Base-by-base conservation (phyloP, 164 flowering plant species). In the Tetracentron sinense region DNA sequence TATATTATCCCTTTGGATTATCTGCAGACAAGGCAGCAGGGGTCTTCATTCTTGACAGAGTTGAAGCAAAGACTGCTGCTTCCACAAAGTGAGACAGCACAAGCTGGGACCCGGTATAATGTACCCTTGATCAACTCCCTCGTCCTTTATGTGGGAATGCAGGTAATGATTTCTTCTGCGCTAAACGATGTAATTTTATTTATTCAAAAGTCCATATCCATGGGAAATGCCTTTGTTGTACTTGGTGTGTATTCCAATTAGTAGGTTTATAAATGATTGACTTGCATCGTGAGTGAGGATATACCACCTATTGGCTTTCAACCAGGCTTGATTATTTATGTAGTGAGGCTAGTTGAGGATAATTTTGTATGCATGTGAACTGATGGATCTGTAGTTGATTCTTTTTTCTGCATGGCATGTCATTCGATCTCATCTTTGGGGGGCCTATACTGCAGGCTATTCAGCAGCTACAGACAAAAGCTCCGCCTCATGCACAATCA, bases 71-170 rank as follows among this genome's bases (percentile, higher is more conserved):
- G 79, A 67, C 68, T 95, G 62, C 77, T 87, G 53, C 91, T 95
- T 51, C 70, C 83, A 29, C 83, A 83, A 33, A 77, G 62, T 68
- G 97, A 92, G 35, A 90, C 81, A 52, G 74, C 78, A 0, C 69
- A 69, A 19, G 87, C 99, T 72, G 96, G 99, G 54, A 88, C 95
- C 10, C 87, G 86, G 21, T 86, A 90, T 68, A 90, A 92, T 74
- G 91, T 90, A 15, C 98, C 98, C 28, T 75, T 95, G 72, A 85
- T 95, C 54, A 95, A 95, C 71, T 92, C 99, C 29, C 92, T 95
- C 69, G 99, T 95, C 54, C 97, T 95, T 26, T 92, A 92, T 69
- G 88, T 87, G 54, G 99, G 99, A 56, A 92, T 92, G 87, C 98
- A 95, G 96, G 99, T 95, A 76, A 7, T 0, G 12, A 6, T 46